A percentile compares a stretch with the other conserved stretches of the same genome.
Evolutionary conservation across 768 basidiomycete genomes (phyloP).

Genomic region (Collybia nuda): DNA sequence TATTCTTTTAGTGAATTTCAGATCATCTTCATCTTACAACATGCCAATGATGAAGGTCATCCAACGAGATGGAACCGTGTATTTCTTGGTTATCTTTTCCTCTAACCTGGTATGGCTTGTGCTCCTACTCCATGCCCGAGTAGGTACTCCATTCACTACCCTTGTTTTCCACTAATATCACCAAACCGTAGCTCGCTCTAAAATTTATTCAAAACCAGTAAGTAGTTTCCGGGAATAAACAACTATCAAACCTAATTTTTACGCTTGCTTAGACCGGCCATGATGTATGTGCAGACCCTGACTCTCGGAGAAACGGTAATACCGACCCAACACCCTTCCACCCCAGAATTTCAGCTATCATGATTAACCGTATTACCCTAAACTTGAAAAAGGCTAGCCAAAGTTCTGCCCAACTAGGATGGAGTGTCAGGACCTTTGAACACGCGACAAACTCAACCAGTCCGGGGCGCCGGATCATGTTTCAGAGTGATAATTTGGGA

Average conservation of each 20-base stretch:
- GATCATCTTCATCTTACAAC: not conserved
- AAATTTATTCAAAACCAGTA: too few species aligned
- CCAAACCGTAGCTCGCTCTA: too few species aligned
- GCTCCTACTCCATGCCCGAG: conserved; percentile 12
- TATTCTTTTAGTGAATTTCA: conserved; percentile 4
- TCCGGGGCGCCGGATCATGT: too few species aligned
- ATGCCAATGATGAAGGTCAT: conserved; percentile 4
- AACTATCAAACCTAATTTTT: too few species aligned
- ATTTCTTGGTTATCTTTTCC: conserved; percentile 19
- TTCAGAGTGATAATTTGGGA: too few species aligned
- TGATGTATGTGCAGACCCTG: too few species aligned
- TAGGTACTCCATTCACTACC: not conserved
- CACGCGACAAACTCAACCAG: not conserved
- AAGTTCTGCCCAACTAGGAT: conserved; percentile 1
- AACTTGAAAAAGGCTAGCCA: conserved; percentile 13
- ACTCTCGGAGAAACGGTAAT: too few species aligned
- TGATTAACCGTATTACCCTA: conserved; percentile 18
- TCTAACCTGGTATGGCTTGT: conserved; percentile 19
- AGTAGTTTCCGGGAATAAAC: too few species aligned
- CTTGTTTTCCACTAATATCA: too few species aligned
- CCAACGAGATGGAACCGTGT: conserved; percentile 15
- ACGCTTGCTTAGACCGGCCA: too few species aligned
- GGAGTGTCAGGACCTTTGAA: conserved; percentile 12
- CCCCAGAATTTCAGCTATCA: conserved; percentile 14
- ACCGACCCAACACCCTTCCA: too few species aligned